Evolutionary conservation across 306 rosid species (phyloP), one percentile per base, ranked within the genome.

Genomic region (Prinsepia uniflora): DNA sequence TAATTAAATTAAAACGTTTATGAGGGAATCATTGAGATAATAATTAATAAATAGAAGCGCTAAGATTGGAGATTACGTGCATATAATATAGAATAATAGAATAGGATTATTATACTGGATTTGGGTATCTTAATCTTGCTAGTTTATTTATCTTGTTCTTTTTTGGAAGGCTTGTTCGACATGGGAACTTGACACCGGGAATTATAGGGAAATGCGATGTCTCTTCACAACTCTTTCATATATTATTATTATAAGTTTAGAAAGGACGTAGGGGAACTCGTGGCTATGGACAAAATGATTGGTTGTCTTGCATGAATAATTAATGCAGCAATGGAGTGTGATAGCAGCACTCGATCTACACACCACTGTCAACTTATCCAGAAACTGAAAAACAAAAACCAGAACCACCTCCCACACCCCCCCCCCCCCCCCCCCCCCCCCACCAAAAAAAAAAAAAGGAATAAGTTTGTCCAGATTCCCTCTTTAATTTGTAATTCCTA

Each of bases 291-390:
- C 84, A 84, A 84, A 76, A 74, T 86, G 87, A 86, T 79, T 76
- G 89, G 87, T 78, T 86, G 87, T 81, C 86, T 84, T 88, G 85
- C 90, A 86, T 83, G 86, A 83, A 83, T 24, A 24, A 24, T 84
- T 24, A 24, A 24, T 84, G 90, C 86, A 83, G 76, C 86, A 76
- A 59, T 60, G 79, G 88, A 57, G 62, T 57, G 62, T 22, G 87
- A 80, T 82, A 88, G 91, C 89, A 72, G 81, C 84, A 82, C 89
- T 80, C 30, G 30, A 24, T 24, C 78, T 84, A 80, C 83, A 71
- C 78, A 73, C 46, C 17, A 39, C 46, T 7, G 1, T 30, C 1
- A 30, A 30, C 30, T 30, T 30, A 30, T 2, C 36, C 36, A 30
- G 36, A 30, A 3, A 30, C 36, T 30, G 36, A 30, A 30, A 30